Evolutionary conservation across 1,139 yeast species (phyloP), one percentile per base, ranked within the genome.

Genomic region (Zygosaccharomyces pseudobailii): DNA sequence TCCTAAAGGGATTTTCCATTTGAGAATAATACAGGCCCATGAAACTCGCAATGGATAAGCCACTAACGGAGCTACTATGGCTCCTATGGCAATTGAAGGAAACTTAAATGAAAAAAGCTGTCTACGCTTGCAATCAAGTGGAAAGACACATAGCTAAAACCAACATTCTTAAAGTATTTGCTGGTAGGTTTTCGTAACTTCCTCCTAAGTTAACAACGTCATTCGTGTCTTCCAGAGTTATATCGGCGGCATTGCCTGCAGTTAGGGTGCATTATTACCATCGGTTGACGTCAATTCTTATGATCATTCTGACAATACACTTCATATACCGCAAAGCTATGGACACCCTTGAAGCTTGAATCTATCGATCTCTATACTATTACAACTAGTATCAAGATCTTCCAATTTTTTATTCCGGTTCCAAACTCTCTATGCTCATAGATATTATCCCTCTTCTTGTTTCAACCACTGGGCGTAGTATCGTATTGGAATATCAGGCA

Each of bases 11-110:
- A 63, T 54, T 51, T 73, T 65, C 51, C 47, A 46, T 5, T 36
- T 36, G 1, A 87, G 87, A 25, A 80, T 53, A 13, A 67, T 37
- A 45, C 57, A 58, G 40, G 71, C 76, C 82, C 82, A 77, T 24
- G 70, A 62, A 47, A 71, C 61, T 53, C 87, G 87, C 37, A 78
- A 50, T 1, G 87, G 87, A 76, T 79, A 81, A 4, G 84, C 82
- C 54, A 78, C 71, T 55, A 80, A 69, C 40, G 83, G 75, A 32
- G 82, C 73, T 47, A 81, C 82, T 55, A 75, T 71, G 19, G 83
- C 72, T 6, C 82, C 71, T 52, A 82, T 70, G 13, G 71, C 58
- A 52, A 81, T 72, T 2, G 79, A 67, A 1, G 87, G 88, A 47
- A 72, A 58, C 60, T 82, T 84, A 57, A 80, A 68, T 5, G 80